Evolutionary conservation across 768 basidiomycete genomes (phyloP).

Genomic region (Trametes cingulata): DNA sequence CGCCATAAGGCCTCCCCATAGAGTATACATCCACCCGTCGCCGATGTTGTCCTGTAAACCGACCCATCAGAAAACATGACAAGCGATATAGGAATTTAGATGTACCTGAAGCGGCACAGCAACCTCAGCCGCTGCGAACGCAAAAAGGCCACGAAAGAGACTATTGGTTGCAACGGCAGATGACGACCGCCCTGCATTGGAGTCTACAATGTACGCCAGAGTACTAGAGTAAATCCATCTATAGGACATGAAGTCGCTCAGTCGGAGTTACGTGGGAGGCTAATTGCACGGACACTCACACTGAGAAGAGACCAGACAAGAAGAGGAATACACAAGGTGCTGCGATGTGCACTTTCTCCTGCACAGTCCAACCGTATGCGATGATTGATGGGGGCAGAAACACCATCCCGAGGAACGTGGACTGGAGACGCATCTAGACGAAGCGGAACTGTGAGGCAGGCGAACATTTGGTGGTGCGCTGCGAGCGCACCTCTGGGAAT

Average conservation of each 20-base stretch:
- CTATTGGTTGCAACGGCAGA: conserved; percentile 77
- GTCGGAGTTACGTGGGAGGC: too few relatives aligned
- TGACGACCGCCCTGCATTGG: conserved; percentile 77
- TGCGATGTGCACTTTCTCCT: conserved; percentile 60
- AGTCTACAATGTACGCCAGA: conserved; percentile 82
- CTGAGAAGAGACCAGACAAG: conserved; percentile 66
- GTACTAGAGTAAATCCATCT: conserved; percentile 67
- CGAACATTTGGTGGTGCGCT: neutral
- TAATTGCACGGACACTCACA: conserved; percentile 62
- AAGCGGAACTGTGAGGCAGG: neutral
- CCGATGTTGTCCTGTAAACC: conserved; percentile 67
- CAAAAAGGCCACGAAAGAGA: conserved; percentile 68
- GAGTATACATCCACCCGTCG: conserved; percentile 77
- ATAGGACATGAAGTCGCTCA: neutral
- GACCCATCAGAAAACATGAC: too few relatives aligned
- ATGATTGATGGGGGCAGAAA: conserved; percentile 61
- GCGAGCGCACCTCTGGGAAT: conserved; percentile 60
- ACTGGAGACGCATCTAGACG: conserved; percentile 67
- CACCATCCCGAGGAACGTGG: conserved; percentile 56
- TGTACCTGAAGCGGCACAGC: conserved; percentile 70
- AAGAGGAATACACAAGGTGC: conserved; percentile 72
- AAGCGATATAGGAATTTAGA: neutral
- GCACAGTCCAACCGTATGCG: conserved; percentile 73
- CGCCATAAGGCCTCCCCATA: conserved; percentile 56
- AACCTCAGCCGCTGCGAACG: conserved; percentile 67